phyloP scores from a whole-genome alignment of 2,329 filamentous ascomycete genomes.

The Shiraia sp. region DNA sequence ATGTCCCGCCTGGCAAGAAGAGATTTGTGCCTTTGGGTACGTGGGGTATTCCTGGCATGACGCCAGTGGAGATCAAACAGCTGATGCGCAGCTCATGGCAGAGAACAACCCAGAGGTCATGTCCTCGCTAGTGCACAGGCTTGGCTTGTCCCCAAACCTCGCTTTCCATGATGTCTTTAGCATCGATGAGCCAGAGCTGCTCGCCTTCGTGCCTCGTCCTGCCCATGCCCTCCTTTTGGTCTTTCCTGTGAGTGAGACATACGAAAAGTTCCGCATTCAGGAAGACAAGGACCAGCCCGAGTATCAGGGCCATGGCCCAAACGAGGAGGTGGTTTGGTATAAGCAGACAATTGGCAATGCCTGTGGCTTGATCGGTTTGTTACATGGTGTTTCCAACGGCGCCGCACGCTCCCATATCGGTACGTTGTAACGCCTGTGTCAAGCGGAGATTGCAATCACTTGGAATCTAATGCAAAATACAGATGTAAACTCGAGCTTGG shows the following conservation, averaged over 20 bases:
- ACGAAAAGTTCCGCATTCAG: conserved; percentile 73
- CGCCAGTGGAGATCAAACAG: not conserved
- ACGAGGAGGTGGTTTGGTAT: conserved; percentile 88
- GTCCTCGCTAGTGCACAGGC: conserved; percentile 78
- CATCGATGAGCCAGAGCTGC: conserved; percentile 80
- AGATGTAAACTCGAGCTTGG: conserved; percentile 60
- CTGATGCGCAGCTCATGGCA: conserved; percentile 22
- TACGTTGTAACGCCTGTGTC: conserved; percentile 14
- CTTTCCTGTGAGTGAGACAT: conserved; percentile 79
- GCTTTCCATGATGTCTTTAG: conserved; percentile 90
- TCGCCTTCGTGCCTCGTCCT: conserved; percentile 85
- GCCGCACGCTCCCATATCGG: conserved; percentile 57
- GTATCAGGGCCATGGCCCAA: conserved; percentile 69
- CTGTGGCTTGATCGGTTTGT: conserved; percentile 86
- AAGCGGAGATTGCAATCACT: not conserved
- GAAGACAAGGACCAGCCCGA: conserved; percentile 69
- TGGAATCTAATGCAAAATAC: conserved; percentile 18
- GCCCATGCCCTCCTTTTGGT: conserved; percentile 88
- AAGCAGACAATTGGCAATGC: conserved; percentile 94
- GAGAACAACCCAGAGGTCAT: conserved; percentile 90
- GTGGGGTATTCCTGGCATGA: conserved; percentile 4
- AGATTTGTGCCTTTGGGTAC: conserved; percentile 45
- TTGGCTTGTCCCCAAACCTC: conserved; percentile 79
- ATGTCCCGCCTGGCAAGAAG: conserved; percentile 38
- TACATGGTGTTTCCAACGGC: conserved; percentile 85